Evolutionary conservation across 2,329 filamentous ascomycete genomes (phyloP).

Genomic region (Arthrobotrys megalospora): DNA sequence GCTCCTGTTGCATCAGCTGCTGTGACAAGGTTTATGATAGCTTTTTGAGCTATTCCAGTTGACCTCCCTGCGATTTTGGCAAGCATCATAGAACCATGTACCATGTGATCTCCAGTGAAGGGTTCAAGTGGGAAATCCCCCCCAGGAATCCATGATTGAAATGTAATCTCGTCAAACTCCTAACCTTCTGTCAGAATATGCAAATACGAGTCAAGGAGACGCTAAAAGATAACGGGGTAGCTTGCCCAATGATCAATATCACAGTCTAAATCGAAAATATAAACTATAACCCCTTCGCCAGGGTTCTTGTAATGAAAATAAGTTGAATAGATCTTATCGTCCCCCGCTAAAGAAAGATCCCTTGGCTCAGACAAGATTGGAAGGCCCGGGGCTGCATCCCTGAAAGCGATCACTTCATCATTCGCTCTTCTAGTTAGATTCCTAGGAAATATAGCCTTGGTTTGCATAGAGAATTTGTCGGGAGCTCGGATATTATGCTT

Average conservation of each 20-base stretch:
- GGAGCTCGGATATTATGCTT: too few relatives aligned
- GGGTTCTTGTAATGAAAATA: slow-evolving; percentile 34
- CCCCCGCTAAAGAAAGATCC: neutral
- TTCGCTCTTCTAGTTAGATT: slow-evolving; percentile 1
- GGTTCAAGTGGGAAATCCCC: slow-evolving; percentile 3
- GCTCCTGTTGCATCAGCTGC: too few relatives aligned
- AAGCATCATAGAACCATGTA: slow-evolving; percentile 13
- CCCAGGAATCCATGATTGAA: slow-evolving; percentile 7
- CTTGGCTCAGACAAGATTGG: slow-evolving; percentile 6
- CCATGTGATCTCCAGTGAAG: neutral
- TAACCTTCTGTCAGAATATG: neutral
- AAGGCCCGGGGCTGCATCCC: neutral
- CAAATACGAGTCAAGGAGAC: too few relatives aligned
- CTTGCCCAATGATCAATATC: slow-evolving; percentile 20
- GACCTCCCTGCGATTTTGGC: slow-evolving; percentile 6
- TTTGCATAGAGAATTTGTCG: too few relatives aligned
- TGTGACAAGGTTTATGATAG: neutral
- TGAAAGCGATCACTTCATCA: neutral
- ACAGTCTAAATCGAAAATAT: slow-evolving; percentile 16
- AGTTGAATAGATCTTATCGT: slow-evolving; percentile 1
- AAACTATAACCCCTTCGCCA: slow-evolving; percentile 31
- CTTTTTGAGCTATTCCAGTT: slow-evolving; percentile 15
- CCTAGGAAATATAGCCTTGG: neutral
- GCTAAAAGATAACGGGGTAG: neutral
- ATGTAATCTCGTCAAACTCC: slow-evolving; percentile 13